phyloP scores from a whole-genome alignment of 257 asterid species.

The Anisodus tanguticus region DNA sequence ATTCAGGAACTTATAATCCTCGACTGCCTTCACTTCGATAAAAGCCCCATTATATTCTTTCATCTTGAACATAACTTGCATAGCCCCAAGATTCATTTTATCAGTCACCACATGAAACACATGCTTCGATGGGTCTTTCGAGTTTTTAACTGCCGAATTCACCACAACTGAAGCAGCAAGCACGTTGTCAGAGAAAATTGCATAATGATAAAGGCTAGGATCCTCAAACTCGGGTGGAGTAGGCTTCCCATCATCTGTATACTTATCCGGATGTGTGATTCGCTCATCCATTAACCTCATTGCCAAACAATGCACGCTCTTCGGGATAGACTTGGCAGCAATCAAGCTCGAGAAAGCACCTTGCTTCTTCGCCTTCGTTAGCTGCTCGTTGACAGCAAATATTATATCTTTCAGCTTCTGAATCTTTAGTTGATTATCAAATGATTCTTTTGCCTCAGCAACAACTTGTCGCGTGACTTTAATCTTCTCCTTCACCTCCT shows the following conservation, averaged over 20 bases:
- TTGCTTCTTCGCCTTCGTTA: conserved; percentile 72
- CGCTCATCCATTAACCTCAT: conserved; percentile 82
- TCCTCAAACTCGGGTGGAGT: conserved; percentile 68
- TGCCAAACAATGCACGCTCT: conserved; percentile 79
- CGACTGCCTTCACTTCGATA: conserved; percentile 79
- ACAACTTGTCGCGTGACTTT: conserved; percentile 68
- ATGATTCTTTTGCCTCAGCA: conserved; percentile 72
- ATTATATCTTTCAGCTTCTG: conserved; percentile 77
- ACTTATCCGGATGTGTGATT: conserved; percentile 75
- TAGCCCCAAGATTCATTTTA: conserved; percentile 82
- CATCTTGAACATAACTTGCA: conserved; percentile 79
- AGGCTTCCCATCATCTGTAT: conserved; percentile 65
- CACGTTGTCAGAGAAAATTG: conserved; percentile 80
- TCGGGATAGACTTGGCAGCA: conserved; percentile 85
- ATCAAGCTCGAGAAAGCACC: conserved; percentile 85
- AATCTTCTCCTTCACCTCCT: conserved; percentile 75
- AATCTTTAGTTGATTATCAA: conserved; percentile 70
- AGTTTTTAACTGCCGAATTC: conserved; percentile 71
- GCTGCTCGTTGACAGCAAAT: conserved; percentile 69
- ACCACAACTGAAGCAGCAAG: conserved; percentile 86
- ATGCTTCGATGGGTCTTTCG: conserved; percentile 73
- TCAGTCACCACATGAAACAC: conserved; percentile 85
- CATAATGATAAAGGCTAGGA: conserved; percentile 74
- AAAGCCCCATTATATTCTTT: conserved; percentile 73
- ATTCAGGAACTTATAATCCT: conserved; percentile 71